A percentile compares a stretch with the other conserved stretches of the same genome.
Evolutionary conservation across 1,284 basidiomycete species (phyloP).

Genomic region (Dichomitus squalens): DNA sequence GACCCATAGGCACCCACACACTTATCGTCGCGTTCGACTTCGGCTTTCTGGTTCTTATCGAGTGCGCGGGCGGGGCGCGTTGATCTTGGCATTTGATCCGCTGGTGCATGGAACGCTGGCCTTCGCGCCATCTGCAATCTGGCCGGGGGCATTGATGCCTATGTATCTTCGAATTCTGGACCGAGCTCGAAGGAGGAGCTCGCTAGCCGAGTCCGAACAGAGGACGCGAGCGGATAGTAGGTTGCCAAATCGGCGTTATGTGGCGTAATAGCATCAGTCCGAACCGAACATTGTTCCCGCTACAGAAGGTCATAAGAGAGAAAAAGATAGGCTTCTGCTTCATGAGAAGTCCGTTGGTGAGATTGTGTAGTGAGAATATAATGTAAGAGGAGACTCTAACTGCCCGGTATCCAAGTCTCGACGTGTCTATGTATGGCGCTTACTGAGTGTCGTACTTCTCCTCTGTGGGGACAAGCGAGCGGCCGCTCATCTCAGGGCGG

Average conservation of each 20-base stretch:
- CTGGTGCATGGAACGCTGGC: not conserved
- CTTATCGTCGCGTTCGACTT: not conserved
- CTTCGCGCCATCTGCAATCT: no score
- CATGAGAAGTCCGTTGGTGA: constrained; percentile 3
- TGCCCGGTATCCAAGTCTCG: not conserved
- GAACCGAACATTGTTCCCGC: constrained; percentile 3
- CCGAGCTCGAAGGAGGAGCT: not conserved
- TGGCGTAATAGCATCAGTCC: not conserved
- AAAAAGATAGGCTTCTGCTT: constrained; percentile 17
- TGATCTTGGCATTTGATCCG: not conserved
- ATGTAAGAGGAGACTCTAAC: no score
- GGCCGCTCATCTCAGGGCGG: constrained; percentile 25
- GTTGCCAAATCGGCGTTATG: not conserved
- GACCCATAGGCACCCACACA: constrained; percentile 22
- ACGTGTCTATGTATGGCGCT: not conserved
- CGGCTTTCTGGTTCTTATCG: not conserved
- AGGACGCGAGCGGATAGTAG: not conserved
- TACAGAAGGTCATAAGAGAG: not conserved
- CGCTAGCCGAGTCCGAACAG: no score
- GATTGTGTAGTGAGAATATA: no score
- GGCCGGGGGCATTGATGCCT: no score
- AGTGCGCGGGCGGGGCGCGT: not conserved
- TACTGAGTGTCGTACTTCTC: constrained; percentile 17
- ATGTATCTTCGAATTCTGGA: not conserved
- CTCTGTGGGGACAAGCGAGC: constrained; percentile 24